These are phyloP conservation scores for Phialophora macrospora DNA, from an alignment of 2,329 filamentous ascomycete genomes.

Conservation along the genomic window DNA sequence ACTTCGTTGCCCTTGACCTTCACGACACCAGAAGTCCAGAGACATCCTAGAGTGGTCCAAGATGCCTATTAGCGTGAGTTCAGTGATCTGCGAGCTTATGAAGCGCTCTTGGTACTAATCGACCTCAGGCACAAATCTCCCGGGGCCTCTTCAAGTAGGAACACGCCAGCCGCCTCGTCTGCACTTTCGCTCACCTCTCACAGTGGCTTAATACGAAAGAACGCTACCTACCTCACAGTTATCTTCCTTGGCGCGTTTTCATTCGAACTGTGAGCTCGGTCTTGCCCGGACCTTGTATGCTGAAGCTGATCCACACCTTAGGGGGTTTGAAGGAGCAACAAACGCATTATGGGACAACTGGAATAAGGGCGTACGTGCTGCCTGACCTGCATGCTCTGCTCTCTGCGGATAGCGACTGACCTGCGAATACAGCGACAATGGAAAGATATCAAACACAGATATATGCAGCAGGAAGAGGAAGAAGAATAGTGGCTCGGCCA, in stretches of 20 bases:
- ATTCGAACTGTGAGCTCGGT: constrained; percentile 80
- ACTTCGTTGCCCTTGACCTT: background rate
- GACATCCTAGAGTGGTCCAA: constrained; percentile 9
- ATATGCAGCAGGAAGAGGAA: constrained; percentile 72
- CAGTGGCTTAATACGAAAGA: constrained; percentile 84
- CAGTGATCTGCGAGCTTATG: background rate
- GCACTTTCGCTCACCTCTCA: constrained; percentile 31
- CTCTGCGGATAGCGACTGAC: constrained; percentile 12
- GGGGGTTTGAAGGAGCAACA: constrained; percentile 79
- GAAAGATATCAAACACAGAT: constrained; percentile 97
- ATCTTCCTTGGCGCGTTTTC: constrained; percentile 89
- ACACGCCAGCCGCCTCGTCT: constrained; percentile 40
- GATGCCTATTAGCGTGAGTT: constrained; percentile 55
- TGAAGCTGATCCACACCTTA: constrained; percentile 47
- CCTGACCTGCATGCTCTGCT: background rate
- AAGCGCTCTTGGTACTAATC: constrained; percentile 9
- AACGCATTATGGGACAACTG: constrained; percentile 83
- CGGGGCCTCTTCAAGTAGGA: constrained; percentile 64
- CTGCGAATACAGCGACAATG: constrained; percentile 79
- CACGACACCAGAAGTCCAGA: background rate
- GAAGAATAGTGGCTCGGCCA: constrained; percentile 52
- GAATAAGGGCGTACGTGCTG: constrained; percentile 82
- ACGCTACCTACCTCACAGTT: constrained; percentile 82
- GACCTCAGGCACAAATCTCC: constrained; percentile 52
- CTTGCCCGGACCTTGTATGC: background rate